Conservation (phyloP, 805 yeast species). For the Ogataea wickerhamii region DNA sequence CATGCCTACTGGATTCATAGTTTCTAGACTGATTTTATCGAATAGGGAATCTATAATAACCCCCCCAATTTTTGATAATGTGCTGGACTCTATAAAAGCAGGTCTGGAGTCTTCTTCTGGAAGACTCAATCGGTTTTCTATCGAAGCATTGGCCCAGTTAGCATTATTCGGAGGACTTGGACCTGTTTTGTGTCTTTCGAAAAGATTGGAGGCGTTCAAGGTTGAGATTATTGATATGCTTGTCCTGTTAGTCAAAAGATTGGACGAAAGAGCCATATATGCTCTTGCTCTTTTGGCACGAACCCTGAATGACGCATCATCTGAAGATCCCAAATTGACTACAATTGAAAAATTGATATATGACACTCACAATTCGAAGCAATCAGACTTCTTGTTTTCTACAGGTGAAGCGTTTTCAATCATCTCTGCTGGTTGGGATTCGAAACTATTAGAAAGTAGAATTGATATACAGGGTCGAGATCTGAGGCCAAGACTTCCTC, state of each 20-base stretch:
- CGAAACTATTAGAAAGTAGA: constrained; percentile 48
- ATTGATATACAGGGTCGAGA: constrained; percentile 48
- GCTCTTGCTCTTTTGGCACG: constrained; percentile 56
- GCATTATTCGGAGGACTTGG: constrained; percentile 45
- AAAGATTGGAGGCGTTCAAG: constrained; percentile 22
- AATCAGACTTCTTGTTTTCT: constrained; percentile 70
- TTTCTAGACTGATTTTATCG: constrained; percentile 44
- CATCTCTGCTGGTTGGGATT: constrained; percentile 71
- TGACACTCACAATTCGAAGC: constrained; percentile 62
- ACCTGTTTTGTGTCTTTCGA: constrained; percentile 25
- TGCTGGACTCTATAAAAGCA: constrained; percentile 23
- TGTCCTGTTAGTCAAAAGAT: constrained; percentile 44
- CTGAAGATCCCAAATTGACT: constrained; percentile 22
- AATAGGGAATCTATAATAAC: constrained; percentile 23
- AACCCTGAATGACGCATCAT: constrained; percentile 13
- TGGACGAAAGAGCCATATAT: constrained; percentile 56
- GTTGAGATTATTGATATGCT: constrained; percentile 28
- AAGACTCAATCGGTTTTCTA: constrained; percentile 24
- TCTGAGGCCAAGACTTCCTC: constrained; percentile 9
- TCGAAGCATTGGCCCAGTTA: constrained; percentile 43
- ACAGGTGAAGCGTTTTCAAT: constrained; percentile 82
- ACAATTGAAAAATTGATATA: constrained; percentile 44
- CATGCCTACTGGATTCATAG: constrained; percentile 40
- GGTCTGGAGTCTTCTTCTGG: constrained; percentile 19
- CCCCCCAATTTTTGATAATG: constrained; percentile 3